Evolutionary conservation across 2,329 filamentous ascomycete genomes (phyloP).

Genomic region (Aspergillus tamarii): DNA sequence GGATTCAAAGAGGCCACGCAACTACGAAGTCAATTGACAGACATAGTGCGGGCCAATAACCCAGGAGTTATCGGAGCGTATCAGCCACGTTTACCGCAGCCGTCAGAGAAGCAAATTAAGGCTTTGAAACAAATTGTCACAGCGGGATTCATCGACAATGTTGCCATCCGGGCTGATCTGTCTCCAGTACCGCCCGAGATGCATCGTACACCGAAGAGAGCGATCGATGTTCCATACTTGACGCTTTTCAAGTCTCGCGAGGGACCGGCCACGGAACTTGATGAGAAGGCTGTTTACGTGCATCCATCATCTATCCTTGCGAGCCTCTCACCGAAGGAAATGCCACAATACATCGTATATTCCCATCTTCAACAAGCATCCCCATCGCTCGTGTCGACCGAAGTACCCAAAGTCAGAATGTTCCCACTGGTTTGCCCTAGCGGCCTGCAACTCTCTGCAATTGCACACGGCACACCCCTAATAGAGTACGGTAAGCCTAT

Average conservation of each 20-base stretch:
- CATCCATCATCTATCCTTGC: constrained; percentile 84
- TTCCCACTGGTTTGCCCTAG: constrained; percentile 81
- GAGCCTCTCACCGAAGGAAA: constrained; percentile 68
- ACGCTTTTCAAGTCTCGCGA: constrained; percentile 74
- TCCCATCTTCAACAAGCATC: constrained; percentile 75
- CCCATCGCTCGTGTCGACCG: constrained; percentile 57
- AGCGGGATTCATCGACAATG: constrained; percentile 89
- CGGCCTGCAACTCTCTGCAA: constrained; percentile 71
- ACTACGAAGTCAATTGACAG: constrained; percentile 79
- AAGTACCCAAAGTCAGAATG: constrained; percentile 77
- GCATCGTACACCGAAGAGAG: constrained; percentile 72
- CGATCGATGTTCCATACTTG: constrained; percentile 89
- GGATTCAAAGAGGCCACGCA: constrained; percentile 83
- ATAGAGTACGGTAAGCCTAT: constrained; percentile 87
- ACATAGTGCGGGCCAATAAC: constrained; percentile 76
- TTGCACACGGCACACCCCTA: constrained; percentile 84
- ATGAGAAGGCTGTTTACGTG: constrained; percentile 76
- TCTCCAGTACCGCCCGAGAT: constrained; percentile 71
- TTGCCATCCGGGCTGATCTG: constrained; percentile 90
- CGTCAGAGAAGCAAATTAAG: constrained; percentile 70
- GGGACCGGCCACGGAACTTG: constrained; percentile 44
- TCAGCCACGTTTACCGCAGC: constrained; percentile 57
- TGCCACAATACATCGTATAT: constrained; percentile 87
- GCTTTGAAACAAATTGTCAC: constrained; percentile 89
- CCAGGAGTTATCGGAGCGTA: constrained; percentile 50